These are phyloP conservation scores for Biscogniauxia mediterranea DNA, from an alignment of 2,329 filamentous ascomycete species.

Conservation along the genomic window DNA sequence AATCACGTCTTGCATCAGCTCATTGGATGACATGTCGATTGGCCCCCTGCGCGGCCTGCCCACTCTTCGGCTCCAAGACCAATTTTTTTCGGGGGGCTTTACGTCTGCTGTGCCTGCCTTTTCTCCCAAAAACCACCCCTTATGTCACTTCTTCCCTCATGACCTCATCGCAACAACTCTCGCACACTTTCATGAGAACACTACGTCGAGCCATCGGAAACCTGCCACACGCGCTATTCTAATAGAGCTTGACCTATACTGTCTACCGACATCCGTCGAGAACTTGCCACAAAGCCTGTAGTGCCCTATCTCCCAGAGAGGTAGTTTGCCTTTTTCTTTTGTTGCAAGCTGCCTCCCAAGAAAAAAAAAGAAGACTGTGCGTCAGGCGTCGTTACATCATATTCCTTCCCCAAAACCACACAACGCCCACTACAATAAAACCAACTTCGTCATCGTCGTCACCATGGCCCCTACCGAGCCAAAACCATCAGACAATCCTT, in stretches of 20 bases:
- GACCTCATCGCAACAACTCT: slow-evolving; percentile 38
- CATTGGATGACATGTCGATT: slow-evolving; percentile 22
- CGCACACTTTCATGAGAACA: slow-evolving; percentile 21
- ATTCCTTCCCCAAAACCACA: slow-evolving; percentile 27
- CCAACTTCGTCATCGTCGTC: slow-evolving; percentile 36
- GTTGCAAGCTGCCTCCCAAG: slow-evolving; percentile 33
- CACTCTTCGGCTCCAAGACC: slow-evolving; percentile 23
- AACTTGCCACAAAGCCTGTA: slow-evolving; percentile 19
- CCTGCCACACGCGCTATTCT: slow-evolving; percentile 3
- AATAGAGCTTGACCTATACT: not conserved
- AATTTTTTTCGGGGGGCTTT: slow-evolving; percentile 34
- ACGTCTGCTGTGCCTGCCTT: slow-evolving; percentile 37
- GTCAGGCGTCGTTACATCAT: slow-evolving; percentile 37
- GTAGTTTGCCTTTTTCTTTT: slow-evolving; percentile 32
- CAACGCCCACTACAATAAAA: slow-evolving; percentile 26
- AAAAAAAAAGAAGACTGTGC: slow-evolving; percentile 14
- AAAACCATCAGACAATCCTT: slow-evolving; percentile 34
- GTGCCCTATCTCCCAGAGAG: slow-evolving; percentile 25
- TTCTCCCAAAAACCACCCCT: slow-evolving; percentile 37
- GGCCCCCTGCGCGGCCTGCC: slow-evolving; percentile 19
- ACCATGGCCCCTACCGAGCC: slow-evolving; percentile 35
- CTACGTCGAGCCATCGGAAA: slow-evolving; percentile 10
- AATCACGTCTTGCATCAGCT: slow-evolving; percentile 26
- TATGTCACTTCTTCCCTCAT: slow-evolving; percentile 41
- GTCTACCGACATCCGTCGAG: not conserved